Evolutionary conservation across 1,139 yeast species (phyloP).

Genomic region (Lodderomyces jiufengensis): DNA sequence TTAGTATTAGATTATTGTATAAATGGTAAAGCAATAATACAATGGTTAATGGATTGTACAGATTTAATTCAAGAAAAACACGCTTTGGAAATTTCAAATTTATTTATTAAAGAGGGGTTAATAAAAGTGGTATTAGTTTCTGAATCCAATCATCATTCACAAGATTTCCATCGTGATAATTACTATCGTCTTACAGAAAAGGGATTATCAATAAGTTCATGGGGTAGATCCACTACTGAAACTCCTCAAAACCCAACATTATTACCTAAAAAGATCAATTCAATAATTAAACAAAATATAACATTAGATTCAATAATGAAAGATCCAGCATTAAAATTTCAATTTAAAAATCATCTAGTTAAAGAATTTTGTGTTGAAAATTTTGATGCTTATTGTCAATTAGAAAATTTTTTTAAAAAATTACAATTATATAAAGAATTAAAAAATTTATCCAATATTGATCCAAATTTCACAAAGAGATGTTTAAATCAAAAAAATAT

Average conservation of each 20-base stretch:
- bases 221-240: conserved; percentile 7
- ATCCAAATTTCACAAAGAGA: conserved; percentile 20
- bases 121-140: conserved; percentile 23
- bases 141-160: no score
- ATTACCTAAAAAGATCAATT: background rate
- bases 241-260: background rate
- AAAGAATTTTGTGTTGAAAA: conserved; percentile 73
- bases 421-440: conserved; percentile 17
- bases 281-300: conserved; percentile 3
- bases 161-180: no score
- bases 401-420: conserved; percentile 39
- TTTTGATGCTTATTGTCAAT: conserved; percentile 62
- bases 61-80: conserved; percentile 59
- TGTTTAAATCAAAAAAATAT: background rate
- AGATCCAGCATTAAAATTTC: conserved; percentile 76
- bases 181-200: conserved; percentile 8
- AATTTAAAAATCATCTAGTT: conserved; percentile 63
- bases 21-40: conserved; percentile 75
- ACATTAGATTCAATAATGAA: conserved; percentile 47
- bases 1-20: conserved; percentile 43
- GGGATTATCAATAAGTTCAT: conserved; percentile 11
- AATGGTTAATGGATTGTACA: conserved; percentile 90
- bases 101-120: conserved; percentile 50
- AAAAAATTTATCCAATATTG: background rate
- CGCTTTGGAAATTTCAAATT: conserved; percentile 57